phyloP scores from a whole-genome alignment of 2,329 filamentous ascomycete genomes.

The Colletotrichum sp. region DNA sequence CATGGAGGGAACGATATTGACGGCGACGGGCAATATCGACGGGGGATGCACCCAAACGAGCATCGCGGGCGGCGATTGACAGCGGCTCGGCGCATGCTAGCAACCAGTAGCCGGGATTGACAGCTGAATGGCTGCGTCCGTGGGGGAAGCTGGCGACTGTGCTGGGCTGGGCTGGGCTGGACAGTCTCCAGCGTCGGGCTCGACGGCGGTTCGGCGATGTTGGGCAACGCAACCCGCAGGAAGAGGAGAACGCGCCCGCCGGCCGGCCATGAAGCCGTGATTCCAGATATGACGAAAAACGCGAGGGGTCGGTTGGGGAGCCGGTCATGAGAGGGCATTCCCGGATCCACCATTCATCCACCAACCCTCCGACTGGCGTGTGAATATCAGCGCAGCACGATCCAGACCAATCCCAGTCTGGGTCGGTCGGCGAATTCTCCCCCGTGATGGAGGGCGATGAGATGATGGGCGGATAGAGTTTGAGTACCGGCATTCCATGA shows the following conservation, averaged over 20 bases:
- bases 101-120: background rate
- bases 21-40: background rate
- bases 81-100: background rate
- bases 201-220: background rate
- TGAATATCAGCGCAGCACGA: background rate
- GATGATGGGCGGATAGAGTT: slow-evolving; percentile 1
- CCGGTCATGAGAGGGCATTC: background rate
- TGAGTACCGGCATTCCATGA: slow-evolving; percentile 6
- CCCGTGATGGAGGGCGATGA: background rate
- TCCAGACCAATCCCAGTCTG: background rate
- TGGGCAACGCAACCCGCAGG: background rate
- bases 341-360: background rate
- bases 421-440: background rate
- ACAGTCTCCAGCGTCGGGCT: background rate
- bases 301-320: background rate
- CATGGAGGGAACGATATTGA: background rate
- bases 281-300: background rate
- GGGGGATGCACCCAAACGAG: background rate
- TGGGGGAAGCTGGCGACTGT: background rate
- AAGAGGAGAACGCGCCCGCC: background rate
- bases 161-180: background rate
- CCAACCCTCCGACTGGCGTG: background rate
- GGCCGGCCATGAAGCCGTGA: background rate
- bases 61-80: background rate
- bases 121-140: background rate